Conservation (phyloP, 2,329 filamentous ascomycete species). For the Diaporthe vaccinii region DNA sequence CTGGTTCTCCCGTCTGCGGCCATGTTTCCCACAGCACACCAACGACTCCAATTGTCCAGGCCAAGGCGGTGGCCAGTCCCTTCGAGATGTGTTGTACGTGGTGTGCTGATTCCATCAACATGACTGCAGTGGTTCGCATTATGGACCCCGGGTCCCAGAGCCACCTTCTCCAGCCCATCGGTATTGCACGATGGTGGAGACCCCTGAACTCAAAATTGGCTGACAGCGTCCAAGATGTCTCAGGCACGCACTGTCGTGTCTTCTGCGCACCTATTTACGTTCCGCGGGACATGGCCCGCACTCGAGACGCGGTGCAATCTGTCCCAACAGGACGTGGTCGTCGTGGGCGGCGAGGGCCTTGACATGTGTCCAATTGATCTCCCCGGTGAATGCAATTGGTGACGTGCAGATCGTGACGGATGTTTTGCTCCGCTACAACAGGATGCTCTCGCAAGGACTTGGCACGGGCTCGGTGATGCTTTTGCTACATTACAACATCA, state of each 20-base stretch:
- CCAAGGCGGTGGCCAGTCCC: neutral
- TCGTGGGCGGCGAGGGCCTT: neutral
- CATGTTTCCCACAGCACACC: neutral
- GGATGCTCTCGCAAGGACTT: neutral
- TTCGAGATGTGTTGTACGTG: neutral
- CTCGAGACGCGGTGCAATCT: neutral
- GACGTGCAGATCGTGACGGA: constrained; percentile 1
- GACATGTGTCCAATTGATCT: neutral
- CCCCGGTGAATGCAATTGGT: neutral
- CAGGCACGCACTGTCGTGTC: neutral
- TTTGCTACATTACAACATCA: neutral
- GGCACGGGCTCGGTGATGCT: neutral
- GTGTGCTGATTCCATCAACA: neutral
- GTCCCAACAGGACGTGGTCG: neutral
- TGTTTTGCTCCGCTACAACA: neutral
- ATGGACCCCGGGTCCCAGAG: neutral
- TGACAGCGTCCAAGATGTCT: neutral
- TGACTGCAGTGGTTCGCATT: neutral
- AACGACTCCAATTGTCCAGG: neutral
- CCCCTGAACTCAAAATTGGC: neutral
- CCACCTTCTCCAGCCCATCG: neutral
- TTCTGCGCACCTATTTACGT: neutral
- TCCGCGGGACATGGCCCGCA: neutral
- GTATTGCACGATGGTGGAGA: neutral
- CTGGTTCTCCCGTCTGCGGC: neutral